phyloP scores from a whole-genome alignment of 768 basidiomycete species.

The Coprinopsis sp. region DNA sequence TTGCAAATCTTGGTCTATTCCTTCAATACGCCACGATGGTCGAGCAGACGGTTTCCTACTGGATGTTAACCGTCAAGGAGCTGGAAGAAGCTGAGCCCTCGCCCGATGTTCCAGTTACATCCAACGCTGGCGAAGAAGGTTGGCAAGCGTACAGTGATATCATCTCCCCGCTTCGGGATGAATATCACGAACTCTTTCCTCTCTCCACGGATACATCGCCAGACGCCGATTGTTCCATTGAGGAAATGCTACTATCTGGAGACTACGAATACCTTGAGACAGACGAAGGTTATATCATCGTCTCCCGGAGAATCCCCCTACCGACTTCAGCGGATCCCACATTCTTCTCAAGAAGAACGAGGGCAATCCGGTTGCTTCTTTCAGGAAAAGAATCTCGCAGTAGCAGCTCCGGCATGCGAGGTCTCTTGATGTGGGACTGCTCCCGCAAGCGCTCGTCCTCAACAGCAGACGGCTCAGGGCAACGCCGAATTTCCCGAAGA shows the following conservation, averaged over 20 bases:
- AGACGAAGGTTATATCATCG: not conserved
- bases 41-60: conserved; percentile 2
- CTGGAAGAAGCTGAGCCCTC: conserved; percentile 1
- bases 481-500: too few relatives aligned
- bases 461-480: too few relatives aligned
- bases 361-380: too few relatives aligned
- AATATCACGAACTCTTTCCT: not conserved
- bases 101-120: not conserved
- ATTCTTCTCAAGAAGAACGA: too few relatives aligned
- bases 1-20: conserved; percentile 6
- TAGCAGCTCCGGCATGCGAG: too few relatives aligned
- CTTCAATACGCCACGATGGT: conserved; percentile 1
- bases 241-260: not conserved
- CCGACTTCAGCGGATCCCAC: too few relatives aligned
- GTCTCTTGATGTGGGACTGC: too few relatives aligned
- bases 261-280: not conserved
- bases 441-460: too few relatives aligned
- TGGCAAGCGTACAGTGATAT: conserved; percentile 3
- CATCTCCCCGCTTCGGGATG: not conserved
- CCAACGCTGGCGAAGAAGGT: not conserved
- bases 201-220: not conserved
- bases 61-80: conserved; percentile 4
- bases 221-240: not conserved
- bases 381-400: too few relatives aligned
- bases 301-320: not conserved